Percentiles rank a stretch among this genome's conserved stretches.
phyloP scores from a whole-genome alignment of 176 grass and related monocot genomes.

The Hordeum vulgare region DNA sequence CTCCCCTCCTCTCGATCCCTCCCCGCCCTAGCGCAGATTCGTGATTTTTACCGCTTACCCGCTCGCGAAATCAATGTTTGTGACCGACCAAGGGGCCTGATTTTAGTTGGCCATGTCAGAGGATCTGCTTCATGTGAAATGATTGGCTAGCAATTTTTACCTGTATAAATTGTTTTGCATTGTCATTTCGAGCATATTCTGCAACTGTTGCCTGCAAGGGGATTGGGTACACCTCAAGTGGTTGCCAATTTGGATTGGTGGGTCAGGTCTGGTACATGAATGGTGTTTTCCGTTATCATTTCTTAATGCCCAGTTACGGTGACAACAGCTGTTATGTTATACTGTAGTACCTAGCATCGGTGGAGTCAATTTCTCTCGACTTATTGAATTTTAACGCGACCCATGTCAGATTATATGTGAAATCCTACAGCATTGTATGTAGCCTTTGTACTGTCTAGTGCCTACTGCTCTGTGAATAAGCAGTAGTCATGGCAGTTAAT shows the following conservation, averaged over 20 bases:
- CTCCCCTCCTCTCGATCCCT: background rate
- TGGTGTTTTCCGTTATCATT: background rate
- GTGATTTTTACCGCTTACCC: background rate
- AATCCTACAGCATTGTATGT: background rate
- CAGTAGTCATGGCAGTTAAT: no score
- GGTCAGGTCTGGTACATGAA: background rate
- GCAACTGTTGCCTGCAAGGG: background rate
- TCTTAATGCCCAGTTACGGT: background rate
- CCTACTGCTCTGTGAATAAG: background rate
- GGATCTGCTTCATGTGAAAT: background rate
- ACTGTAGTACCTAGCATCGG: background rate
- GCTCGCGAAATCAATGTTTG: background rate
- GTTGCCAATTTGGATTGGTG: background rate
- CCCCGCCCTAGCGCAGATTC: background rate
- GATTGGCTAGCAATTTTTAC: background rate
- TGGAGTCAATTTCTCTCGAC: background rate
- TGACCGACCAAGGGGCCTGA: background rate
- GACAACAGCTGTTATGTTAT: background rate
- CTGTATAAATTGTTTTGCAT: background rate
- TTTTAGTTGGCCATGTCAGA: background rate
- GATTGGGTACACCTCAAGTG: background rate
- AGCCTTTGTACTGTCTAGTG: background rate
- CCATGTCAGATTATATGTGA: background rate
- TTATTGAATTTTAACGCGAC: background rate
- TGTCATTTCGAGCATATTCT: background rate